Evolutionary conservation across 495 filamentous ascomycete species (phyloP).

Genomic region (Aspergillus baeticus): DNA sequence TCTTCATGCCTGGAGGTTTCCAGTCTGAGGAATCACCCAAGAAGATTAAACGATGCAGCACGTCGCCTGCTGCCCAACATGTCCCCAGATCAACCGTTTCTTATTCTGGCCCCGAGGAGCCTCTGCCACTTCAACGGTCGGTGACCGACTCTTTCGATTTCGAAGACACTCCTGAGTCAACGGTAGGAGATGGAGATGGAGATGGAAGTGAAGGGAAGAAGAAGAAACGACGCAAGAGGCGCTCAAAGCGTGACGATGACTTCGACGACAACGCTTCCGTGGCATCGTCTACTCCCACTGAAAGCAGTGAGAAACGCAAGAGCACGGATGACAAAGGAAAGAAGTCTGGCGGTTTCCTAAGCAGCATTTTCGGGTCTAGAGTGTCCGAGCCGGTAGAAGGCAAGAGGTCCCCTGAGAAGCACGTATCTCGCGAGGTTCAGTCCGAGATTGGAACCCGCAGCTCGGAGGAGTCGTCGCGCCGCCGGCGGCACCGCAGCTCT

Average conservation of each 20-base stretch:
- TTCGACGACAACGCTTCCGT: slow-evolving; percentile 36
- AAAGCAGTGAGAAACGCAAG: slow-evolving; percentile 28
- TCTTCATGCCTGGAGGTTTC: slow-evolving; percentile 45
- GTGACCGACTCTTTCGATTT: slow-evolving; percentile 22
- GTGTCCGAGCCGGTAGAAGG: slow-evolving; percentile 33
- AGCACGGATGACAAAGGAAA: slow-evolving; percentile 34
- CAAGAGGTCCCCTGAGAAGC: slow-evolving; percentile 34
- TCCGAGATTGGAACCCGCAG: slow-evolving; percentile 33
- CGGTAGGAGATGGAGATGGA: slow-evolving; percentile 14
- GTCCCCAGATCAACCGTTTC: slow-evolving; percentile 27
- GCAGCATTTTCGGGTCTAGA: slow-evolving; percentile 39
- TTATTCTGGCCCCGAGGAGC: slow-evolving; percentile 17
- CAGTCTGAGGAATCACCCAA: slow-evolving; percentile 22
- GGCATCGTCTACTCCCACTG: slow-evolving; percentile 34
- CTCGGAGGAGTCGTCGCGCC: slow-evolving; percentile 39
- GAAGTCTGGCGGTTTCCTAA: slow-evolving; percentile 35
- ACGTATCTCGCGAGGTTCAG: slow-evolving; percentile 34
- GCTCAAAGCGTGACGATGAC: slow-evolving; percentile 31
- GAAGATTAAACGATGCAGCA: slow-evolving; percentile 7
- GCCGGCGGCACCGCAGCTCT: slow-evolving; percentile 36
- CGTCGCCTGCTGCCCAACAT: slow-evolving; percentile 16
- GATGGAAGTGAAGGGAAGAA: slow-evolving; percentile 21
- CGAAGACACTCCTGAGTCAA: slow-evolving; percentile 13
- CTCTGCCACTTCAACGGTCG: background rate
- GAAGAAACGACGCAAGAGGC: slow-evolving; percentile 29